A percentile compares a stretch with the other conserved stretches of the same genome.
Evolutionary conservation across 2,329 filamentous ascomycete species (phyloP).

Genomic region (Tolypocladium tropicale): DNA sequence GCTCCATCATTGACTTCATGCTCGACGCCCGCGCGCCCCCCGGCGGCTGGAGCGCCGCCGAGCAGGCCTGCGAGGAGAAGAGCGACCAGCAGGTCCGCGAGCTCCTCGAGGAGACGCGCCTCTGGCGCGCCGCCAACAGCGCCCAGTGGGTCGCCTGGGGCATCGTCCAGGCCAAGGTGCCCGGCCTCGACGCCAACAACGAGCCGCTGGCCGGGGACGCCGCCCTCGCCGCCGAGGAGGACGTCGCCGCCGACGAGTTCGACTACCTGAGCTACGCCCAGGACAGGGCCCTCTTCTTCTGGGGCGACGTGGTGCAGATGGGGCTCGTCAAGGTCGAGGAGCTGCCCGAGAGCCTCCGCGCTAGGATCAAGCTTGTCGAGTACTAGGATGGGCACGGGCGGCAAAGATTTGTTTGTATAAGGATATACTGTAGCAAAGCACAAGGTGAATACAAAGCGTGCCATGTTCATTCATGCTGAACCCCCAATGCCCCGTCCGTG

Average conservation of each 20-base stretch:
- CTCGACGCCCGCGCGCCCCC: conserved; percentile 61
- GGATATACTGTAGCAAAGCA: background rate
- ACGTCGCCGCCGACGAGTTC: conserved; percentile 64
- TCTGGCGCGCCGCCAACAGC: conserved; percentile 83
- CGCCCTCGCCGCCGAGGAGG: conserved; percentile 29
- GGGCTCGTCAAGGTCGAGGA: conserved; percentile 69
- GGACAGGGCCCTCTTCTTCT: conserved; percentile 85
- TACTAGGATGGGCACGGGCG: too few relatives aligned
- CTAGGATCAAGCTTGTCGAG: conserved; percentile 59
- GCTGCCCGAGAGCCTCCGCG: conserved; percentile 56
- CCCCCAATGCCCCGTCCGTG: background rate
- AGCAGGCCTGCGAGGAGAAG: conserved; percentile 51
- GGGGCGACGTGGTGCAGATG: conserved; percentile 75
- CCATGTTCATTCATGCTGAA: background rate
- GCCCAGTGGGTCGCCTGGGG: conserved; percentile 95
- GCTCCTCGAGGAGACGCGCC: conserved; percentile 65
- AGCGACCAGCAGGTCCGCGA: conserved; percentile 58
- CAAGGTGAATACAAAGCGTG: background rate
- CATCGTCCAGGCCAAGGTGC: conserved; percentile 84
- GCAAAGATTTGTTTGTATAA: too few relatives aligned
- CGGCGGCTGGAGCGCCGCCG: conserved; percentile 39
- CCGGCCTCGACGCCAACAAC: conserved; percentile 46
- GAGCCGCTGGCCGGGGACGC: conserved; percentile 26
- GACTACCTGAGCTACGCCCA: conserved; percentile 90
- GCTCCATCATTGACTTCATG: conserved; percentile 61